Percentiles rank a stretch among this genome's conserved stretches.
Evolutionary conservation across 768 basidiomycete species (phyloP).

Genomic region (Termitomyces sp.): DNA sequence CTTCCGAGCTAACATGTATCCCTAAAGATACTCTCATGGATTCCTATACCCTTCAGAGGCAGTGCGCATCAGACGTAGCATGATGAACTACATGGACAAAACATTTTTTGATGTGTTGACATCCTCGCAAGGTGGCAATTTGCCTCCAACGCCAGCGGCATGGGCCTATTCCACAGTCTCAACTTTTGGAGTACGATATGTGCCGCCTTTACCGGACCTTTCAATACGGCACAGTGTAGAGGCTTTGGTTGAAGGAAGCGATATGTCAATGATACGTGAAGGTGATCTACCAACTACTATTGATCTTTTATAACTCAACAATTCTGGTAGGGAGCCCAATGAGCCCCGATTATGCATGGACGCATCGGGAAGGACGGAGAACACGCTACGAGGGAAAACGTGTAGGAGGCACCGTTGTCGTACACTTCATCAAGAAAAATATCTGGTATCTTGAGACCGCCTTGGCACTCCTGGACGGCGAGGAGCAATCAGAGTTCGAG

Average conservation of each 20-base stretch:
- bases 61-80: constrained; percentile 56
- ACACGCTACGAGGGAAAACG: constrained; percentile 63
- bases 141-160: constrained; percentile 39
- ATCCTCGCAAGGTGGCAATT: constrained; percentile 24
- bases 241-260: constrained; percentile 89
- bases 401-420: constrained; percentile 90
- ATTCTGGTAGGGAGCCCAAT: constrained; percentile 46
- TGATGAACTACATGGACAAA: constrained; percentile 50
- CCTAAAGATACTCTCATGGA: constrained; percentile 81
- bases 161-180: constrained; percentile 64
- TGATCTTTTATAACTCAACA: constrained; percentile 1
- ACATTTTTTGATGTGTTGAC: constrained; percentile 30
- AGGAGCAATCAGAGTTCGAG: constrained; percentile 60
- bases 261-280: constrained; percentile 70
- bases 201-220: constrained; percentile 62
- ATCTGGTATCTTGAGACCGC: constrained; percentile 97
- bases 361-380: constrained; percentile 63
- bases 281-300: constrained; percentile 31
- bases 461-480: constrained; percentile 78
- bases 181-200: constrained; percentile 76
- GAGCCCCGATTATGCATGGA: constrained; percentile 66
- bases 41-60: constrained; percentile 92
- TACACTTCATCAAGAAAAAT: constrained; percentile 97
- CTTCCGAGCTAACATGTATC: background rate
- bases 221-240: constrained; percentile 74